These are phyloP conservation scores for Ogataea populi-albae DNA, from an alignment of 805 yeast species.

Conservation along the genomic window DNA sequence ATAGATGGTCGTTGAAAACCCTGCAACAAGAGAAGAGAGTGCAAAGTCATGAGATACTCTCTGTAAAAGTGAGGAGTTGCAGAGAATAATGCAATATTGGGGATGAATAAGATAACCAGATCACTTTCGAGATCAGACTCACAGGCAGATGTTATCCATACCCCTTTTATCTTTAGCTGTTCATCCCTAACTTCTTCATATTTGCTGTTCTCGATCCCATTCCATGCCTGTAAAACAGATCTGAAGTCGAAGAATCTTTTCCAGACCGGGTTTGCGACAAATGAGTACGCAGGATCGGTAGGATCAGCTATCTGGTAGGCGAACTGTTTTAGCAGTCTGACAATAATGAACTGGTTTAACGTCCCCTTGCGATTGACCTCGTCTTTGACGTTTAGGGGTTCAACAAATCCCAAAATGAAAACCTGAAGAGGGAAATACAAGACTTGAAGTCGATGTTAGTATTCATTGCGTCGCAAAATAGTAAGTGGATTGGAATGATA, in stretches of 20 bases:
- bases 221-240: constrained; percentile 31
- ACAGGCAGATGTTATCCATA: constrained; percentile 23
- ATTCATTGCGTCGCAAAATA: not conserved
- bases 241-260: constrained; percentile 31
- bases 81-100: constrained; percentile 40
- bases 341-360: constrained; percentile 25
- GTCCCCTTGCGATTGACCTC: constrained; percentile 31
- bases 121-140: constrained; percentile 36
- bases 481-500: constrained; percentile 1
- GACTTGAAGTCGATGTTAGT: constrained; percentile 14
- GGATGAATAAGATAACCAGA: constrained; percentile 41
- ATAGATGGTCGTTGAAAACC: constrained; percentile 50
- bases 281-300: constrained; percentile 23
- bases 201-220: constrained; percentile 34
- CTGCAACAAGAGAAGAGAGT: constrained; percentile 41
- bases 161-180: constrained; percentile 12
- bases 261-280: constrained; percentile 33
- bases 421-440: constrained; percentile 22
- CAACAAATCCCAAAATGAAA: constrained; percentile 27
- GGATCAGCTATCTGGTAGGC: constrained; percentile 16
- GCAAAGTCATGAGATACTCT: constrained; percentile 43
- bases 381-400: constrained; percentile 32
- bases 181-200: constrained; percentile 19
- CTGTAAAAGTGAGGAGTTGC: constrained; percentile 39
- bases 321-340: constrained; percentile 19